Percentiles rank a stretch among this genome's conserved stretches.
Evolutionary conservation across 106 monocot species (phyloP).

Genomic region (Dactylorhiza incarnata): DNA sequence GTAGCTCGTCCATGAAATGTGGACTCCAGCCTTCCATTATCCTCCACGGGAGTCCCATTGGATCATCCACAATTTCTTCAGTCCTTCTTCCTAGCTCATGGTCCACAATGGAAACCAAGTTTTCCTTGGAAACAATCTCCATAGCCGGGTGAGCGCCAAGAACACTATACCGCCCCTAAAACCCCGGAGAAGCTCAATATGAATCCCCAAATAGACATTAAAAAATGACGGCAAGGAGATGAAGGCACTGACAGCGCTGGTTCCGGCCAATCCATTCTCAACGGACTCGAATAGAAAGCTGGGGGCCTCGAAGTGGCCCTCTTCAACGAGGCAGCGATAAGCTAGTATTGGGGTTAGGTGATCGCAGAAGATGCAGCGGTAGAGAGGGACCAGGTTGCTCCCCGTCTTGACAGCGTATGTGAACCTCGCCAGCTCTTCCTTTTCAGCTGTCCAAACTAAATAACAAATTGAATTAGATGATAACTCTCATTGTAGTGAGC

Average conservation of each 20-base stretch:
- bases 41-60: constrained; percentile 10
- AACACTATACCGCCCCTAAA: constrained; percentile 19
- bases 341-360: constrained; percentile 66
- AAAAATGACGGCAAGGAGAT: neutral
- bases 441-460: constrained; percentile 8
- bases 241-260: constrained; percentile 45
- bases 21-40: constrained; percentile 13
- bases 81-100: constrained; percentile 3
- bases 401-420: constrained; percentile 28
- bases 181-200: neutral
- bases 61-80: constrained; percentile 16
- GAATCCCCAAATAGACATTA: neutral
- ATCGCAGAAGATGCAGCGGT: constrained; percentile 55
- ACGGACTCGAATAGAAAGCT: constrained; percentile 95
- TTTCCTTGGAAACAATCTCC: constrained; percentile 18
- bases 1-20: constrained; percentile 16
- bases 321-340: constrained; percentile 65
- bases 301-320: constrained; percentile 63
- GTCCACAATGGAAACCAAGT: constrained; percentile 15
- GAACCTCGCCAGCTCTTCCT: constrained; percentile 32
- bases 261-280: constrained; percentile 53
- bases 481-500: too few species aligned
- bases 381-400: constrained; percentile 55
- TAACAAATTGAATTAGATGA: neutral
- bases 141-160: constrained; percentile 21